Percentiles rank a stretch among this genome's conserved stretches.
phyloP scores from a whole-genome alignment of 176 grass and related monocot species.

The Oryza australiensis region DNA sequence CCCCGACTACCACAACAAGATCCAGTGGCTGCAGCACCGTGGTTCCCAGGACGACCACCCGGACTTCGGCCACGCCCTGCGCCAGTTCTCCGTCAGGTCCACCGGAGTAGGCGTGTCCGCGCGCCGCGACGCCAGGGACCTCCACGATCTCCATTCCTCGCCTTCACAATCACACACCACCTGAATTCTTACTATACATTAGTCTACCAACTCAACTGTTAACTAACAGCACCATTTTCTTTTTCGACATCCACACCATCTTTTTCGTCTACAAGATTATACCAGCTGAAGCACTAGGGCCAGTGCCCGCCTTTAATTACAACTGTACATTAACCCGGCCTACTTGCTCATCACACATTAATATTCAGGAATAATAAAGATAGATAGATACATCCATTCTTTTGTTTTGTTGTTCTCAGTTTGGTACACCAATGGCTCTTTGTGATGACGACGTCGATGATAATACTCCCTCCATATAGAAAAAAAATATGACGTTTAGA shows the following conservation, averaged over 20 bases:
- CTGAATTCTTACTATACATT: too few relatives aligned
- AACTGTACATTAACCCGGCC: conserved; percentile 11
- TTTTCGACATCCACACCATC: background rate
- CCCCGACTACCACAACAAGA: conserved; percentile 76
- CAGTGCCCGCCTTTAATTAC: background rate
- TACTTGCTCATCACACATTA: background rate
- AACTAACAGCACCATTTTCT: background rate
- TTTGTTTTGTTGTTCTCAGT: background rate
- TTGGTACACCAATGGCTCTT: background rate
- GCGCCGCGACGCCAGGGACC: conserved; percentile 53
- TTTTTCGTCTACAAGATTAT: background rate
- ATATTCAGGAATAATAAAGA: background rate
- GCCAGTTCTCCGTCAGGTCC: conserved; percentile 75
- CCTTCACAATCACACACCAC: too few relatives aligned
- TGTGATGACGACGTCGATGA: background rate
- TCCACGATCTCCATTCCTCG: conserved; percentile 28
- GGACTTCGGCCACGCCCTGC: conserved; percentile 54
- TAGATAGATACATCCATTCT: background rate
- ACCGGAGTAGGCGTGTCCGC: conserved; percentile 79
- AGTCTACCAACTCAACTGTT: background rate
- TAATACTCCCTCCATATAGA: too few relatives aligned
- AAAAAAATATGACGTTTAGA: too few relatives aligned
- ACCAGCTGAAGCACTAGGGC: background rate
- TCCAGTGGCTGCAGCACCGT: conserved; percentile 64
- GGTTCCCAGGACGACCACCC: conserved; percentile 33